phyloP scores from a whole-genome alignment of 108 stramenopile species.

The Asterionellopsis glacialis region DNA sequence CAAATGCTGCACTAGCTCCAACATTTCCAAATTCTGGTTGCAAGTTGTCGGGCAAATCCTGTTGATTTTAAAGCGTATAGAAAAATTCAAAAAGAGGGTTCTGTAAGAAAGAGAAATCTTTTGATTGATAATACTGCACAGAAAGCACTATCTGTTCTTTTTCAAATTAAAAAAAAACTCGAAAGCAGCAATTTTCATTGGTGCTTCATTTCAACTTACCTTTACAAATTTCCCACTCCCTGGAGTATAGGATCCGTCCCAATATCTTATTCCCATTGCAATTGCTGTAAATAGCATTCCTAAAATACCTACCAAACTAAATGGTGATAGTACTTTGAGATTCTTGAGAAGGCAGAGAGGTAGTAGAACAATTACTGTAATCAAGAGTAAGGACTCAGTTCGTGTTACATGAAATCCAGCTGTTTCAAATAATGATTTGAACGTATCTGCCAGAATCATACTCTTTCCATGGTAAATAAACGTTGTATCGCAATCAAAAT shows the following conservation, averaged over 20 bases:
- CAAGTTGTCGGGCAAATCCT: slow-evolving; percentile 1
- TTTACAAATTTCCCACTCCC: slow-evolving; percentile 20
- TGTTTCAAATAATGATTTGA: slow-evolving; percentile 34
- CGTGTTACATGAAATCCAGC: slow-evolving; percentile 33
- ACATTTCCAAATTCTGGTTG: slow-evolving; percentile 3
- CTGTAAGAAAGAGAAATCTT: too few relatives aligned
- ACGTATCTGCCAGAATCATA: slow-evolving; percentile 82
- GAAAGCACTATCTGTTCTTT: too few relatives aligned
- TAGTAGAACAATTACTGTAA: slow-evolving; percentile 61
- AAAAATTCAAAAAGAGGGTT: too few relatives aligned
- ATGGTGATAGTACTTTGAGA: slow-evolving; percentile 61
- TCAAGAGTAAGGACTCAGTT: slow-evolving; percentile 21
- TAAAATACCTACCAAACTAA: slow-evolving; percentile 51
- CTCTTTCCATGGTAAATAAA: slow-evolving; percentile 4
- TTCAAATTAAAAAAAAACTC: too few relatives aligned
- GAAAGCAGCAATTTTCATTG: too few relatives aligned
- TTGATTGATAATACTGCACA: too few relatives aligned
- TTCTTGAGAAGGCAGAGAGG: slow-evolving; percentile 83
- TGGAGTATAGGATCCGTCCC: slow-evolving; percentile 62
- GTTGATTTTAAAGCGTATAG: too few relatives aligned
- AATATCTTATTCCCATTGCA: slow-evolving; percentile 47
- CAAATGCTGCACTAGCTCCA: neutral
- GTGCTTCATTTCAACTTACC: neutral
- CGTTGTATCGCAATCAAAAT: too few relatives aligned
- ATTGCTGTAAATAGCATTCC: slow-evolving; percentile 45